Conservation (phyloP, 164 flowering plant species). For the Stephania yunnanensis region DNA sequence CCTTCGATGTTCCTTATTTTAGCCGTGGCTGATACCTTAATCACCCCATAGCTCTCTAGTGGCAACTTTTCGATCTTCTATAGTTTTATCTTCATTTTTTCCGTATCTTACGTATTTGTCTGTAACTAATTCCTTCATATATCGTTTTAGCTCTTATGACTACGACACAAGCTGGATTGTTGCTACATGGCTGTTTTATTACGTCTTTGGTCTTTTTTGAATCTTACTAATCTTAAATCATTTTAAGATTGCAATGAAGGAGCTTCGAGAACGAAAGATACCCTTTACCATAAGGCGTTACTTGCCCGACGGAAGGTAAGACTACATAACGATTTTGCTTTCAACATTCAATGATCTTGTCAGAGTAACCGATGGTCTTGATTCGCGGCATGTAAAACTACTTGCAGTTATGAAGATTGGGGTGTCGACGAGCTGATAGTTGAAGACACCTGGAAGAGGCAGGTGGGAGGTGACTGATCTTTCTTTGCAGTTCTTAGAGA, state of each 20-base stretch:
- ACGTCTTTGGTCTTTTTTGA: background rate
- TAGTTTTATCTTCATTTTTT: too few species aligned
- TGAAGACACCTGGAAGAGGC: constrained; percentile 97
- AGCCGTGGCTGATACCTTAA: too few species aligned
- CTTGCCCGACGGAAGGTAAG: constrained; percentile 90
- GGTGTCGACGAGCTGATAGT: constrained; percentile 94
- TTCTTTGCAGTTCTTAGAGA: background rate
- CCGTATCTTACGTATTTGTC: too few species aligned
- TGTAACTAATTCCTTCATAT: background rate
- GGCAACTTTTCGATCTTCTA: too few species aligned
- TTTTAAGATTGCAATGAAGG: constrained; percentile 92
- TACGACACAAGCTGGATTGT: background rate
- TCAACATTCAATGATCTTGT: background rate
- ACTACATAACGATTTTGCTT: background rate
- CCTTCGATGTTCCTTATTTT: too few species aligned
- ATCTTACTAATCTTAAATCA: background rate
- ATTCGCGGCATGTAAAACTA: background rate
- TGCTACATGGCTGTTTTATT: background rate
- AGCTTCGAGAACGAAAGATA: constrained; percentile 79
- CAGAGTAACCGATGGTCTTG: background rate
- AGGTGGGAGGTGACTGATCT: constrained; percentile 76
- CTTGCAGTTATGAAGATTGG: constrained; percentile 84
- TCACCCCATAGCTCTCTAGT: too few species aligned
- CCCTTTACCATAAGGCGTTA: constrained; percentile 88
- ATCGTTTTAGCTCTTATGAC: background rate